phyloP scores from a whole-genome alignment of 176 grass and related monocot genomes.

The Calamus simplicifolius region DNA sequence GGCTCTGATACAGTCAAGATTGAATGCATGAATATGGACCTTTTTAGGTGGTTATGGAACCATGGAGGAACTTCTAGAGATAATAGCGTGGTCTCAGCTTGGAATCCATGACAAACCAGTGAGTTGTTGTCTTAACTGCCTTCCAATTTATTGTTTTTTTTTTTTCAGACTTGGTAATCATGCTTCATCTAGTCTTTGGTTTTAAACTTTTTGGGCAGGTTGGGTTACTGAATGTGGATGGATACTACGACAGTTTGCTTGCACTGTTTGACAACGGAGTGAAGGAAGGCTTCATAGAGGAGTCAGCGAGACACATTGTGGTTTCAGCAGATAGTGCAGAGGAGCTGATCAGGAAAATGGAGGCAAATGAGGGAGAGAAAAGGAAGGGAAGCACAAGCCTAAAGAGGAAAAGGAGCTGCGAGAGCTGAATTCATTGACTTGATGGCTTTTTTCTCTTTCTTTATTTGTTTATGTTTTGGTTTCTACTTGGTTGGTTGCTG shows the following conservation, averaged over 20 bases:
- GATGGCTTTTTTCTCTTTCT: no score
- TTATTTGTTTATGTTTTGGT: no score
- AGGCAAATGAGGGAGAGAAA: not conserved
- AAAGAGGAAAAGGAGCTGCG: no score
- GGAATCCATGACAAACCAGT: slow-evolving; percentile 96
- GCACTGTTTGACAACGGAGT: slow-evolving; percentile 82
- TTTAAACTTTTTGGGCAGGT: slow-evolving; percentile 30
- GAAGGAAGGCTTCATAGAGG: slow-evolving; percentile 85
- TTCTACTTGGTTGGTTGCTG: no score
- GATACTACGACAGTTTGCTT: slow-evolving; percentile 85
- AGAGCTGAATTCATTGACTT: no score
- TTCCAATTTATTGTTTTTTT: slow-evolving; percentile 1
- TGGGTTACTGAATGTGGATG: slow-evolving; percentile 83
- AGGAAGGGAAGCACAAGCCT: no score
- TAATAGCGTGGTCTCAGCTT: slow-evolving; percentile 88
- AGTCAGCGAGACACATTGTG: slow-evolving; percentile 56
- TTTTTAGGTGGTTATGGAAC: slow-evolving; percentile 84
- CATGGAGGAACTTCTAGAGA: slow-evolving; percentile 91
- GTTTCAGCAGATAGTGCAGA: slow-evolving; percentile 48
- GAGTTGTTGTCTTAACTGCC: slow-evolving; percentile 30
- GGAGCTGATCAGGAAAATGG: slow-evolving; percentile 40
- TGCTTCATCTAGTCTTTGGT: not conserved
- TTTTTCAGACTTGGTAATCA: not conserved
- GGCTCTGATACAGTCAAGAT: not conserved
- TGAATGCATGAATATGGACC: not conserved